Evolutionary conservation across 495 filamentous ascomycete species (phyloP).

Genomic region (Penicillium paxilli): DNA sequence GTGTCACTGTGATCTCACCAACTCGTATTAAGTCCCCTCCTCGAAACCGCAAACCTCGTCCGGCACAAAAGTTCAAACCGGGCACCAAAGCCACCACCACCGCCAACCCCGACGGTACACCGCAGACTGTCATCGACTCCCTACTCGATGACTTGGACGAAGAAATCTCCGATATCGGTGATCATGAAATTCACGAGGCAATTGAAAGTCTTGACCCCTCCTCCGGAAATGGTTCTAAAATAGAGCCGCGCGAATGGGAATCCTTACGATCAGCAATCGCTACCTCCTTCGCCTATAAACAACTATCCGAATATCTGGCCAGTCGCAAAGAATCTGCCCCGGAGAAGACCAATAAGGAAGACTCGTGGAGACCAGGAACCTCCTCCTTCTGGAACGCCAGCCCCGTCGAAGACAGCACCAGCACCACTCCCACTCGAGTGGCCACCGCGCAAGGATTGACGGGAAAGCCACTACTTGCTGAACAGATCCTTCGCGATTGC

Average conservation of each 20-base stretch:
- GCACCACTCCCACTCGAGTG: slow-evolving; percentile 11
- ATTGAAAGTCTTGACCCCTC: slow-evolving; percentile 27
- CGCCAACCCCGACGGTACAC: background rate
- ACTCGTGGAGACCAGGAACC: slow-evolving; percentile 32
- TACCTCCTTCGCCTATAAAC: slow-evolving; percentile 34
- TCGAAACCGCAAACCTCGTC: background rate
- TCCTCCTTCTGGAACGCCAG: slow-evolving; percentile 23
- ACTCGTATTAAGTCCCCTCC: background rate
- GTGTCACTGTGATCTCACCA: background rate
- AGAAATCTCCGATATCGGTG: slow-evolving; percentile 5
- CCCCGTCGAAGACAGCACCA: background rate
- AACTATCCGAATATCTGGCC: slow-evolving; percentile 34
- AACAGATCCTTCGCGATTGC: slow-evolving; percentile 42
- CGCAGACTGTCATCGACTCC: slow-evolving; percentile 12
- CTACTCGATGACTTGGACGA: slow-evolving; percentile 33
- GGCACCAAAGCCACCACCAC: background rate
- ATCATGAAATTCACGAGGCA: slow-evolving; percentile 6
- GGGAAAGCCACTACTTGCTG: slow-evolving; percentile 34
- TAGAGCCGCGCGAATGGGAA: slow-evolving; percentile 28
- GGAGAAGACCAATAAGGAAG: background rate
- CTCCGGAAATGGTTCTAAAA: slow-evolving; percentile 19
- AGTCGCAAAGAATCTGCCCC: background rate
- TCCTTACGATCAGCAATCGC: slow-evolving; percentile 25
- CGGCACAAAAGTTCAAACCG: background rate
- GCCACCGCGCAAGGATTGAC: slow-evolving; percentile 17